phyloP scores from a whole-genome alignment of 805 yeast genomes.

The Starmerella floris region DNA sequence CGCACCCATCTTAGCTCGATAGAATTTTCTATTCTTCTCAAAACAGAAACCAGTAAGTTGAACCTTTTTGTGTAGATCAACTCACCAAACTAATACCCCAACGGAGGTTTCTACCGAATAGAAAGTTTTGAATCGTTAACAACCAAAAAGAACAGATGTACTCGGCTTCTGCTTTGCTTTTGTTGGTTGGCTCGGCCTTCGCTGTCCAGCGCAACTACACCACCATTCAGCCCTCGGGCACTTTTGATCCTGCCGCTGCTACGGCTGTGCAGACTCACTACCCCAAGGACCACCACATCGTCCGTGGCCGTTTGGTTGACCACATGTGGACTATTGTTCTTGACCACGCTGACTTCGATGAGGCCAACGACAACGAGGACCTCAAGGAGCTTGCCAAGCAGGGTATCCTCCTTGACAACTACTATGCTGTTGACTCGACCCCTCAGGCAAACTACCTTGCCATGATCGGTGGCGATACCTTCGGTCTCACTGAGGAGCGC shows the following conservation, averaged over 20 bases:
- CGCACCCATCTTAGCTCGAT: not conserved
- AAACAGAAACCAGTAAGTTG: not conserved
- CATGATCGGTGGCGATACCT: slow-evolving; percentile 40
- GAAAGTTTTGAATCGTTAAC: not conserved
- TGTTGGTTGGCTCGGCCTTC: slow-evolving; percentile 19
- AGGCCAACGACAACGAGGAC: slow-evolving; percentile 36
- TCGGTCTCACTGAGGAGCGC: slow-evolving; percentile 36
- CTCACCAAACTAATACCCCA: slow-evolving; percentile 1
- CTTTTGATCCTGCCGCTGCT: slow-evolving; percentile 24
- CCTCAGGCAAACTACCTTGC: slow-evolving; percentile 44
- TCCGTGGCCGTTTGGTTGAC: slow-evolving; percentile 23
- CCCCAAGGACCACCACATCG: slow-evolving; percentile 24
- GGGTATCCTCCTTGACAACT: slow-evolving; percentile 38
- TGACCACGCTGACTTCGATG: slow-evolving; percentile 40
- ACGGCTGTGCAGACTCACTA: slow-evolving; percentile 24
- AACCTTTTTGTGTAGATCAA: not conserved
- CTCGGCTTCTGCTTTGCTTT: slow-evolving; percentile 15
- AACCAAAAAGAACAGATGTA: slow-evolving; percentile 6
- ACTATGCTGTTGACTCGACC: slow-evolving; percentile 41
- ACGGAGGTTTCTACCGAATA: not conserved
- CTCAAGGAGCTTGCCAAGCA: slow-evolving; percentile 30
- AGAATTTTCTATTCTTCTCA: slow-evolving; percentile 1
- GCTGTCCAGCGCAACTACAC: slow-evolving; percentile 22
- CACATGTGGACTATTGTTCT: slow-evolving; percentile 34
- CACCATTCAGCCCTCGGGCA: slow-evolving; percentile 23